Evolutionary conservation across 306 rosid species (phyloP).

Genomic region (Vigna mungo): DNA sequence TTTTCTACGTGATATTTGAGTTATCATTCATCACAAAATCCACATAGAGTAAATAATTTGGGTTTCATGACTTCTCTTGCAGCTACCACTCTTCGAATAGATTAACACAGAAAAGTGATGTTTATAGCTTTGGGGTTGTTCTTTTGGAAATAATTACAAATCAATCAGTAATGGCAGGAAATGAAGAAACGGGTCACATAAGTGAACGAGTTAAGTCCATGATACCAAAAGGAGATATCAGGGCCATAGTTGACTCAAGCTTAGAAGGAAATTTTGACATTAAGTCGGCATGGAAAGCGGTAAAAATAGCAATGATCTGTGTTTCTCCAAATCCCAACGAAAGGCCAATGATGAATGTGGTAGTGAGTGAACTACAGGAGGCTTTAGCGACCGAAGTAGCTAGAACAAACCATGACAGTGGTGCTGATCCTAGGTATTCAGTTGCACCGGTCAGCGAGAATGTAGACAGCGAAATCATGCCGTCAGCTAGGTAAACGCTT

Average conservation of each 20-base stretch:
- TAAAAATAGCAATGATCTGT: constrained; percentile 57
- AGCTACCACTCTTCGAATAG: constrained; percentile 49
- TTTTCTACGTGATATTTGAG: not conserved
- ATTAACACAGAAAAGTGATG: constrained; percentile 62
- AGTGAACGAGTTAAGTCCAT: constrained; percentile 49
- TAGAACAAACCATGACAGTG: not conserved
- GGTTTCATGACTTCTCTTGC: not conserved
- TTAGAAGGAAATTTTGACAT: constrained; percentile 37
- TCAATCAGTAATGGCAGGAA: constrained; percentile 34
- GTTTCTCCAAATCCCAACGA: constrained; percentile 26
- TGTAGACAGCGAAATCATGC: not conserved
- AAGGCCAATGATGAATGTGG: constrained; percentile 56
- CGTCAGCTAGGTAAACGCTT: constrained; percentile 18
- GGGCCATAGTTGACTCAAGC: constrained; percentile 48
- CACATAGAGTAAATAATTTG: not conserved
- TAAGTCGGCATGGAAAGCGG: constrained; percentile 54
- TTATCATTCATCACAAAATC: not conserved
- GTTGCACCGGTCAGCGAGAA: not conserved
- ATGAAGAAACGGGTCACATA: constrained; percentile 42
- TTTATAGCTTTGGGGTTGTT: constrained; percentile 63
- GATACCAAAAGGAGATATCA: constrained; percentile 47
- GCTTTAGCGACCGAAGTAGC: constrained; percentile 41
- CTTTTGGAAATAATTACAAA: constrained; percentile 61
- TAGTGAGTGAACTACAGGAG: constrained; percentile 49
- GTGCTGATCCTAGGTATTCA: not conserved